Percentiles rank a stretch among this genome's conserved stretches.
Evolutionary conservation across 1,284 basidiomycete genomes (phyloP).

Genomic region (Ustilago cynodontis): DNA sequence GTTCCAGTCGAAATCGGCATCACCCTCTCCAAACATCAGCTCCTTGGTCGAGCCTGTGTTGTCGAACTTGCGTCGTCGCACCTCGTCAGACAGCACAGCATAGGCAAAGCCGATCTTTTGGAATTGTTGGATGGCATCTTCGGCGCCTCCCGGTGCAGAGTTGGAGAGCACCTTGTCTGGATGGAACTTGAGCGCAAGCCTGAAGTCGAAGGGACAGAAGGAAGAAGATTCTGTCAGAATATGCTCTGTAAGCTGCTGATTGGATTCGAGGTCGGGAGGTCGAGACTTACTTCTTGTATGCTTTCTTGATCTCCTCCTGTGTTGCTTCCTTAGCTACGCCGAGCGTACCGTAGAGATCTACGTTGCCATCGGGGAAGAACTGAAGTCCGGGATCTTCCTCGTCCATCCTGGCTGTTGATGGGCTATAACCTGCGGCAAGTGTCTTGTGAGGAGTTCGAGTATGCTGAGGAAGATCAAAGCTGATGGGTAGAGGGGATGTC

Average conservation of each 20-base stretch:
- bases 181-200: slow-evolving; percentile 66
- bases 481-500: not conserved
- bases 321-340: slow-evolving; percentile 51
- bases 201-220: slow-evolving; percentile 16
- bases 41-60: slow-evolving; percentile 65
- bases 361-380: slow-evolving; percentile 66
- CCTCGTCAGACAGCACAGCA: slow-evolving; percentile 64
- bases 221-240: not conserved
- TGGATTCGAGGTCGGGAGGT: not conserved
- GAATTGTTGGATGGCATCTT: slow-evolving; percentile 57
- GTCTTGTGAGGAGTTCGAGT: not conserved
- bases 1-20: slow-evolving; percentile 68
- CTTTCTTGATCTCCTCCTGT: slow-evolving; percentile 63
- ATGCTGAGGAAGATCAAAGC: not conserved
- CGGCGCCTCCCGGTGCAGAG: slow-evolving; percentile 22
- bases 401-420: slow-evolving; percentile 37
- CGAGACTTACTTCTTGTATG: slow-evolving; percentile 62
- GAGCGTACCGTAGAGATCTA: slow-evolving; percentile 67
- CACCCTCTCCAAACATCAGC: slow-evolving; percentile 61
- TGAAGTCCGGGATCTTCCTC: slow-evolving; percentile 64
- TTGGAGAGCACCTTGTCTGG: slow-evolving; percentile 66
- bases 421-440: not conserved
- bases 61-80: slow-evolving; percentile 63
- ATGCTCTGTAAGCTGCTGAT: not conserved
- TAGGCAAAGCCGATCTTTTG: slow-evolving; percentile 69